Percentiles rank a stretch among this genome's conserved stretches.
Evolutionary conservation across 306 rosid species (phyloP).

Genomic region (Dalbergia cultrata): DNA sequence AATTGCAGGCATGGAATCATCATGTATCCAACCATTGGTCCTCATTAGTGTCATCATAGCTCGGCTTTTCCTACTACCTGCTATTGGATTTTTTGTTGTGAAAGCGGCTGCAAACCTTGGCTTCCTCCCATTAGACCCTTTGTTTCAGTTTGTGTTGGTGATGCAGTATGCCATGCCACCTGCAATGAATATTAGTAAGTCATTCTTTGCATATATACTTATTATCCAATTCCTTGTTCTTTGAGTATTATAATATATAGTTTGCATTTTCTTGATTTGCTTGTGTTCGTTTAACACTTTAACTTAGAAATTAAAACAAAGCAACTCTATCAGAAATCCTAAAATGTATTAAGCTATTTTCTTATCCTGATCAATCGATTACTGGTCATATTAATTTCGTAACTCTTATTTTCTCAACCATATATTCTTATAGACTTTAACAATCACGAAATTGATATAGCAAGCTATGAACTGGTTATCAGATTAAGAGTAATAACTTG

Average conservation of each 20-base stretch:
- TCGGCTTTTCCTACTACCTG: slow-evolving; percentile 60
- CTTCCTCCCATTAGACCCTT: slow-evolving; percentile 67
- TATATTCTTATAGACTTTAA: no score
- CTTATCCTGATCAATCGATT: no score
- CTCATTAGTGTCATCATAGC: slow-evolving; percentile 50
- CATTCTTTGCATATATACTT: not conserved
- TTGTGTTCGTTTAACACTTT: no score
- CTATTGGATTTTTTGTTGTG: slow-evolving; percentile 66
- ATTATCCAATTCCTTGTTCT: not conserved
- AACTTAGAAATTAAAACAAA: no score
- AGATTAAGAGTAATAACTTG: no score
- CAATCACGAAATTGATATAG: no score
- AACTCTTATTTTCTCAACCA: no score
- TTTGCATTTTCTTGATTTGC: no score
- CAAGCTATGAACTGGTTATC: no score
- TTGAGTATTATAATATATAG: not conserved
- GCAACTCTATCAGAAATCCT: no score
- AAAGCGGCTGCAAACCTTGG: slow-evolving; percentile 61
- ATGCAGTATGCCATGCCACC: slow-evolving; percentile 84
- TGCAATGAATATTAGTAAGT: slow-evolving; percentile 81
- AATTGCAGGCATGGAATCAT: slow-evolving; percentile 61
- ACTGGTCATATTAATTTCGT: no score
- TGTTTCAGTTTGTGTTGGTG: slow-evolving; percentile 73
- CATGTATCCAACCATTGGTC: slow-evolving; percentile 48
- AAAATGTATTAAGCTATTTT: no score